Base-by-base conservation (phyloP, 257 asterid genomes). In the Plantago elongata region DNA sequence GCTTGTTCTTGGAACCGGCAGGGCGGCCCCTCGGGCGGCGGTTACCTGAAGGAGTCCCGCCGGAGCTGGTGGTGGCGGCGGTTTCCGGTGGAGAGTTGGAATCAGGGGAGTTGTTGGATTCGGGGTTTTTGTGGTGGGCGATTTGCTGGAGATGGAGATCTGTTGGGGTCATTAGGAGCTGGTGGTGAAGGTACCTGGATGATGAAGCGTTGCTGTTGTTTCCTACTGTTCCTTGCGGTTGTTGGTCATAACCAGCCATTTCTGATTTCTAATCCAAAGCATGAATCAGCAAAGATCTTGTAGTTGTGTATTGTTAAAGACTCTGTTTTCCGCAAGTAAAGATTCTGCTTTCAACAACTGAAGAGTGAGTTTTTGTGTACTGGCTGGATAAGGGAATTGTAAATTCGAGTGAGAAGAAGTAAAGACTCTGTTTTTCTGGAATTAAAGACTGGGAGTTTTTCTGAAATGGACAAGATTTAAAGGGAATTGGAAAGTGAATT, bases 11-110 rank as follows among this genome's bases (percentile, higher is more conserved):
- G 13, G 95, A 83, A 0, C 91, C 95, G 0, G 91, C 68, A 0
- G 91, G 95, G 0, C 95, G 83, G 65, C 94, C 94, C 0, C 94
- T 72, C 1, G 90, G 84, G 7, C 94, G 89, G 50, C 94, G 88
- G 71, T 51, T 80, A 9, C 75, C 58, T 11, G 27, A 22, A 1
- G 47, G 85, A 74, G 81, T 61, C 0, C 80, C 85, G 12, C 81
- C 87, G 62, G 88, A 82, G 71, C 82, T 75, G 46, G 82, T 77
- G 49, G 81, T 63, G 29, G 80, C 74, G 15, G 72, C 73, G 47
- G 76, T 7, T 2, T 70, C 77, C 0, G 5, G n/a, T 22, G 58
- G 58, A 4, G 58, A 52, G 22, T 52, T 52, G 0, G 58, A 18
- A 9, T 44, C 64, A 0, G 51, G 43, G 1, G 64, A 12, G n/a